Evolutionary conservation across 2,329 filamentous ascomycete species (phyloP).

Genomic region (Alternaria atra): DNA sequence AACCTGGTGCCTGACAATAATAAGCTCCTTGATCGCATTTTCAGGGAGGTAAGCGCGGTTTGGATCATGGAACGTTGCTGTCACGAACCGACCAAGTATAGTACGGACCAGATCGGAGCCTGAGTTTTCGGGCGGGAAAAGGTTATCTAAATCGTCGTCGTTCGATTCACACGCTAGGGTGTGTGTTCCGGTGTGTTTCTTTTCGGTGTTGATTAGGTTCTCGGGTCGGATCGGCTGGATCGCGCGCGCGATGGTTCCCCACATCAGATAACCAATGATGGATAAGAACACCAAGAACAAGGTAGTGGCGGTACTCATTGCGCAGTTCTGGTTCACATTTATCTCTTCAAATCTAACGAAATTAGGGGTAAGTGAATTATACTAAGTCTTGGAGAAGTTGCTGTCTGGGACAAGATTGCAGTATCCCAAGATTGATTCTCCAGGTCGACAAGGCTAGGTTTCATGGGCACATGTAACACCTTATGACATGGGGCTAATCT

Average conservation of each 20-base stretch:
- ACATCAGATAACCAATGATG: neutral
- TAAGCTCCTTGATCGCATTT: neutral
- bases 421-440: neutral
- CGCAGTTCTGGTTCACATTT: neutral
- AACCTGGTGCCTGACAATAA: too few relatives aligned
- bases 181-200: neutral
- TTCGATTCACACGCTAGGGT: neutral
- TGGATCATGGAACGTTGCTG: neutral
- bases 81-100: neutral
- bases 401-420: neutral
- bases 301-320: neutral
- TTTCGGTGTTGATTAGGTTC: neutral
- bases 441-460: neutral
- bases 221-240: neutral
- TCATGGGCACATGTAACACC: neutral
- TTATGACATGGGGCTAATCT: neutral
- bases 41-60: neutral
- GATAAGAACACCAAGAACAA: neutral
- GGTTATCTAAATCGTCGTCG: neutral
- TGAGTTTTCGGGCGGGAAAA: neutral
- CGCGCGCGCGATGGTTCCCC: neutral
- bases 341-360: neutral
- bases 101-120: neutral
- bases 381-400: neutral
- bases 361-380: neutral